phyloP scores from a whole-genome alignment of 2,329 filamentous ascomycete species.

The Talaromyces sp. region DNA sequence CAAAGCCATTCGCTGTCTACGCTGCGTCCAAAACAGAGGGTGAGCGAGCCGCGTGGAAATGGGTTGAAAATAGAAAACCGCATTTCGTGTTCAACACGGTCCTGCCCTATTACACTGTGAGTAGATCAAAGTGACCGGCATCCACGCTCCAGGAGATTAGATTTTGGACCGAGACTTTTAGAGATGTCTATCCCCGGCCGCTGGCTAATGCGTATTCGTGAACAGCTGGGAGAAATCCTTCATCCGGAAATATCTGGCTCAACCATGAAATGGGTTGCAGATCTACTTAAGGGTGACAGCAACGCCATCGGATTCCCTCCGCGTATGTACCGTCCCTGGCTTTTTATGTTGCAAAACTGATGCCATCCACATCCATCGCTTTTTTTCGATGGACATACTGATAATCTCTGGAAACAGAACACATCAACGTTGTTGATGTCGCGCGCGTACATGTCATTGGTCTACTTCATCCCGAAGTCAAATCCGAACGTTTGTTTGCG shows the following conservation, averaged over 20 bases:
- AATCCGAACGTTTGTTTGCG: constrained; percentile 48
- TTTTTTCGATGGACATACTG: neutral
- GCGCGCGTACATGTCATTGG: constrained; percentile 50
- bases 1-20: constrained; percentile 30
- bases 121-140: neutral
- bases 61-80: constrained; percentile 38
- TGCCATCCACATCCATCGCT: too few relatives aligned
- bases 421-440: constrained; percentile 41
- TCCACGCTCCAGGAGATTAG: neutral
- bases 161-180: neutral
- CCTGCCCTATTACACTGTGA: constrained; percentile 28
- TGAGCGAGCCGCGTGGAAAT: constrained; percentile 44
- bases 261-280: constrained; percentile 1
- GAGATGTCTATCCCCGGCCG: neutral
- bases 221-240: constrained; percentile 1
- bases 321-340: neutral
- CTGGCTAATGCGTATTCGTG: neutral
- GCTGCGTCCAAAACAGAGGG: constrained; percentile 42
- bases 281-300: constrained; percentile 1
- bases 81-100: constrained; percentile 35
- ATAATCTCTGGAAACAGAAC: constrained; percentile 24
- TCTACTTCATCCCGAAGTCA: constrained; percentile 39
- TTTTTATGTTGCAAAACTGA: neutral
- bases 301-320: neutral
- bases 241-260: constrained; percentile 7